Percentiles rank a stretch among this genome's conserved stretches.
Evolutionary conservation across 2,329 filamentous ascomycete genomes (phyloP).

Genomic region (Aspergillus chevalieri): DNA sequence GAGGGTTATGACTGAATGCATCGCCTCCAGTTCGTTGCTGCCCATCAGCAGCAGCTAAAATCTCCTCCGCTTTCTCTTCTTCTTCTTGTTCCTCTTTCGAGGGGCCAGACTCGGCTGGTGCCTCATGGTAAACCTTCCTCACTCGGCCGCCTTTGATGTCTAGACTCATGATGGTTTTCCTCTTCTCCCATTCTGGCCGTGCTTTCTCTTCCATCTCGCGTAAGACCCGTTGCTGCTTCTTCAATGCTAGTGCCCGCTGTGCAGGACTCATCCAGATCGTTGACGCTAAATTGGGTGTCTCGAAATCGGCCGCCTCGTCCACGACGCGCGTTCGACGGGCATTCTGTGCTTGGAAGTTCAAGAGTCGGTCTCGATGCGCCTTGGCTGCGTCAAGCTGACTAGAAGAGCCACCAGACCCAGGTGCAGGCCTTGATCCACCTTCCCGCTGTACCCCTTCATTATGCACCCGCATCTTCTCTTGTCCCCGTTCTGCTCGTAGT

Average conservation of each 20-base stretch:
- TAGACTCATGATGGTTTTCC: slow-evolving; percentile 75
- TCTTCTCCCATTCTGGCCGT: slow-evolving; percentile 81
- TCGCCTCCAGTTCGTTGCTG: slow-evolving; percentile 18
- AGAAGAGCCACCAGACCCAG: slow-evolving; percentile 16
- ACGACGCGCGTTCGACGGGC: slow-evolving; percentile 75
- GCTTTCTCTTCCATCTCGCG: slow-evolving; percentile 83
- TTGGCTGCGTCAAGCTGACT: slow-evolving; percentile 64
- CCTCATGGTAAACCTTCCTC: slow-evolving; percentile 48
- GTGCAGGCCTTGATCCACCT: slow-evolving; percentile 22
- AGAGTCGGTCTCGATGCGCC: slow-evolving; percentile 72
- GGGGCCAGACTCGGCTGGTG: slow-evolving; percentile 18
- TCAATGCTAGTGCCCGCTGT: slow-evolving; percentile 75
- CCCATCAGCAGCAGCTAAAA: slow-evolving; percentile 11
- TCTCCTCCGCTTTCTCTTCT: slow-evolving; percentile 12
- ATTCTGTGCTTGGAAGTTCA: slow-evolving; percentile 80
- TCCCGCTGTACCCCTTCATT: slow-evolving; percentile 47
- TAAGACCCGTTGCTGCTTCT: slow-evolving; percentile 75
- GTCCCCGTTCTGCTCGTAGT: slow-evolving; percentile 75
- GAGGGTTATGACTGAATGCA: slow-evolving; percentile 40
- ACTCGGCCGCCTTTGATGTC: slow-evolving; percentile 74
- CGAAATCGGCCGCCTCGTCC: slow-evolving; percentile 75
- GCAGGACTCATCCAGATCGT: slow-evolving; percentile 81
- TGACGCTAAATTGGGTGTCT: slow-evolving; percentile 54
- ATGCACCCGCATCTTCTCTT: slow-evolving; percentile 78
- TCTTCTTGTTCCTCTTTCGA: slow-evolving; percentile 19